These are phyloP conservation scores for Adansonia digitata DNA, from an alignment of 345 rosid genomes.

Conservation along the genomic window DNA sequence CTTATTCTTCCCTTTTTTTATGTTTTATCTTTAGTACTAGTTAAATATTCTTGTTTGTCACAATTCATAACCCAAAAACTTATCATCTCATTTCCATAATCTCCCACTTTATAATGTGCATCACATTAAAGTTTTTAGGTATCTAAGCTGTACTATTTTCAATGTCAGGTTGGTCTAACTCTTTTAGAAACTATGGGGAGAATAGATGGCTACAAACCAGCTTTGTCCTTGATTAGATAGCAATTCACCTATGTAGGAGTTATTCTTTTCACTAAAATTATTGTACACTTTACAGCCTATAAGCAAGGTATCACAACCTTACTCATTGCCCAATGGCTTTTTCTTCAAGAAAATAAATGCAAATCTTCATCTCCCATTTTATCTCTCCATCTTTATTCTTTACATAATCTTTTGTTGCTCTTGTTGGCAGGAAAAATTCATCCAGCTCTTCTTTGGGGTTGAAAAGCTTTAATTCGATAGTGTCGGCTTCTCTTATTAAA, in stretches of 20 bases:
- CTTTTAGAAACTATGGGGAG: conserved; percentile 9
- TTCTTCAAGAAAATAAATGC: conserved; percentile 23
- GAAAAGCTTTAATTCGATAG: conserved; percentile 27
- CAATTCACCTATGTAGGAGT: conserved; percentile 29
- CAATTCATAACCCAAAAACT: background rate
- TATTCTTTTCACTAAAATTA: conserved; percentile 29
- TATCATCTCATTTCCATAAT: background rate
- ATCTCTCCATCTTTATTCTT: background rate
- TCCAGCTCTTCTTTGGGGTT: conserved; percentile 18
- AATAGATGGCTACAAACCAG: conserved; percentile 16
- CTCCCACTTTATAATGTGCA: background rate
- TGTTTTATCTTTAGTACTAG: background rate
- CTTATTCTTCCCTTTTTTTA: no score
- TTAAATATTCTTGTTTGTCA: background rate
- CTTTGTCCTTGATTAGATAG: conserved; percentile 26
- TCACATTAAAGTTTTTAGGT: background rate
- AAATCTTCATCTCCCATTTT: background rate
- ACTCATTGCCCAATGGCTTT: conserved; percentile 29
- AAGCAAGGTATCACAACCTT: conserved; percentile 31
- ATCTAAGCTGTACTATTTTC: background rate
- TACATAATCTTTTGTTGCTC: background rate
- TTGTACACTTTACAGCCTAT: conserved; percentile 26
- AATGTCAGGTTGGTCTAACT: background rate
- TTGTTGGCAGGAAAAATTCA: conserved; percentile 22
- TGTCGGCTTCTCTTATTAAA: conserved; percentile 34